phyloP scores from a whole-genome alignment of 306 rosid genomes.

The Parietaria judaica region DNA sequence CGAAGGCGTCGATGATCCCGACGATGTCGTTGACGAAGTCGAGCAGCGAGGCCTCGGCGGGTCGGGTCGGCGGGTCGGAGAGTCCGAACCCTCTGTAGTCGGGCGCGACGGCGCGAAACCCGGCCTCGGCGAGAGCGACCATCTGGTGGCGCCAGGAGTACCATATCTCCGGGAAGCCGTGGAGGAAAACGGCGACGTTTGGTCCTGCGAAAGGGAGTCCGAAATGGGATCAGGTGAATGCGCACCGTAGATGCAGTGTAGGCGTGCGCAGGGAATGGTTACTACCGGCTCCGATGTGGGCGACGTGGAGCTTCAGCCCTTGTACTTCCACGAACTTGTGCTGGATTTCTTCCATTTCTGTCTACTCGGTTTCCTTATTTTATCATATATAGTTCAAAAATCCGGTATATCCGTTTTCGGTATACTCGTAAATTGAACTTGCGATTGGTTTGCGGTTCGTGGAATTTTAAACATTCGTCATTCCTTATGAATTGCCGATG shows the following conservation, averaged over 20 bases:
- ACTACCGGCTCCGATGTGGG: conserved; percentile 58
- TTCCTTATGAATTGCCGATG: too few relatives aligned
- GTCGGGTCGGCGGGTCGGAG: conserved; percentile 47
- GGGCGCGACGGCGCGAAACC: conserved; percentile 62
- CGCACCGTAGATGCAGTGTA: too few relatives aligned
- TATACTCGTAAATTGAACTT: too few relatives aligned
- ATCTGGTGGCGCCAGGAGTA: conserved; percentile 92
- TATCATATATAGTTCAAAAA: too few relatives aligned
- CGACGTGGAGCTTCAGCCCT: conserved; percentile 52
- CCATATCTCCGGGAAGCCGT: conserved; percentile 91
- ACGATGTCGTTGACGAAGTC: conserved; percentile 44
- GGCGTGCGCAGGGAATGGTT: background rate
- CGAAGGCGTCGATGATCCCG: conserved; percentile 38
- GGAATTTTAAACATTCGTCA: too few relatives aligned
- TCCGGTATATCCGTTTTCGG: too few relatives aligned
- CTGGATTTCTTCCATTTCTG: conserved; percentile 44
- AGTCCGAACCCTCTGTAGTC: conserved; percentile 75
- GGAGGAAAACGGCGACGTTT: conserved; percentile 59
- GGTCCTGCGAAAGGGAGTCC: conserved; percentile 25
- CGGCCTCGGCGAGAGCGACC: conserved; percentile 48
- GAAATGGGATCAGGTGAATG: too few relatives aligned
- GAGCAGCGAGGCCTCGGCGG: conserved; percentile 26
- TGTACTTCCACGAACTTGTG: conserved; percentile 47
- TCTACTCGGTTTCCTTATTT: background rate
- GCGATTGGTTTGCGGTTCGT: too few relatives aligned